Evolutionary conservation across 2,329 filamentous ascomycete genomes (phyloP).

Genomic region (Rasamsonia emersonii): DNA sequence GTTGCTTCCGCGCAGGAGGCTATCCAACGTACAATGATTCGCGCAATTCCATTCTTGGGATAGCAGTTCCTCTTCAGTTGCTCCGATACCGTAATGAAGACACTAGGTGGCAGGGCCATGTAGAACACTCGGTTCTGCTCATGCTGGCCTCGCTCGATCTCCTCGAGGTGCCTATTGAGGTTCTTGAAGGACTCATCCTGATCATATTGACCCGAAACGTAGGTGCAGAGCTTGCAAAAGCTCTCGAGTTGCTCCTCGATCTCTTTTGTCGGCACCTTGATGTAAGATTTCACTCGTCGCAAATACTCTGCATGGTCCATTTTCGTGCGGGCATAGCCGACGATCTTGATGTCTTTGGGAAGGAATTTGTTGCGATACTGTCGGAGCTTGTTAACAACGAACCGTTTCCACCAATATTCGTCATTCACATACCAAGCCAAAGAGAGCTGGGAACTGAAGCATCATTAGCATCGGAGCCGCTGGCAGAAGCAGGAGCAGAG

Average conservation of each 20-base stretch:
- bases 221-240: constrained; percentile 81
- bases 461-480: constrained; percentile 13
- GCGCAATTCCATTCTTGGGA: constrained; percentile 77
- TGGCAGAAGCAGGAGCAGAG: constrained; percentile 1
- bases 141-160: constrained; percentile 70
- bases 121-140: constrained; percentile 95
- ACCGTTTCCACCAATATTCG: neutral
- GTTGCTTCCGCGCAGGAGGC: neutral
- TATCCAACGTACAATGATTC: constrained; percentile 68
- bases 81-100: constrained; percentile 96
- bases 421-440: constrained; percentile 72
- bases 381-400: constrained; percentile 11
- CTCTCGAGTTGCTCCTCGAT: constrained; percentile 90
- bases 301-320: constrained; percentile 98
- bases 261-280: constrained; percentile 97
- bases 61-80: constrained; percentile 98
- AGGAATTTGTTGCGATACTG: constrained; percentile 99
- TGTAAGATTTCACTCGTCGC: constrained; percentile 90
- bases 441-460: constrained; percentile 82
- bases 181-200: constrained; percentile 87
- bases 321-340: constrained; percentile 98
- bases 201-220: constrained; percentile 96
- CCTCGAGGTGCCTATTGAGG: constrained; percentile 75
- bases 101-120: constrained; percentile 95
- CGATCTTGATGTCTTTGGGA: constrained; percentile 86